Percentiles rank a stretch among this genome's conserved stretches.
These are phyloP conservation scores for Diaporthe sp. DNA, from an alignment of 2,329 filamentous ascomycete species.

Conservation along the genomic window DNA sequence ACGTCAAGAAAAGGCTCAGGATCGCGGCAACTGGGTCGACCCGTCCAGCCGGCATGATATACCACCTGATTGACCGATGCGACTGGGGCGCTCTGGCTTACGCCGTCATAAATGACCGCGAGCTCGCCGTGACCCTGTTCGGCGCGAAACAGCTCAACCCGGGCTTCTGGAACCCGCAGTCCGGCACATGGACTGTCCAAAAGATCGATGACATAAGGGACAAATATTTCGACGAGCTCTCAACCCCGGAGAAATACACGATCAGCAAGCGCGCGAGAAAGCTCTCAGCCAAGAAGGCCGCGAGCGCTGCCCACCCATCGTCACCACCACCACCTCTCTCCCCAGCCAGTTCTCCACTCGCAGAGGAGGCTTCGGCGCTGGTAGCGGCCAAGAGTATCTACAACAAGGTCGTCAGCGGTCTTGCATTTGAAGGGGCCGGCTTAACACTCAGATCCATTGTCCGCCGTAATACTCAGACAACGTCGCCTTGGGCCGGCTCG, in stretches of 20 bases:
- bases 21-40: background rate
- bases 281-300: background rate
- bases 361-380: background rate
- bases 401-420: background rate
- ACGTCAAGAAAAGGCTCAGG: background rate
- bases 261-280: background rate
- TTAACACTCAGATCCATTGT: background rate
- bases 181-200: background rate
- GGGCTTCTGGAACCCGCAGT: background rate
- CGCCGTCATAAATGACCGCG: background rate
- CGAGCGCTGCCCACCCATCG: background rate
- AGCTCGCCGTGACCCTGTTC: background rate
- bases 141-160: background rate
- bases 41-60: background rate
- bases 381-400: background rate
- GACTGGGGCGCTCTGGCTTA: background rate
- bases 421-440: background rate
- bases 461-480: background rate
- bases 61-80: background rate
- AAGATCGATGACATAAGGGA: background rate
- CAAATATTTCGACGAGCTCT: slow-evolving; percentile 6
- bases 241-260: background rate
- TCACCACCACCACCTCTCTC: background rate
- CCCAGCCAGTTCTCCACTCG: background rate
- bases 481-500: background rate